A percentile compares a stretch with the other conserved stretches of the same genome.
These are phyloP conservation scores for Beauveria sp. DNA, from an alignment of 2,329 filamentous ascomycete genomes.

Conservation along the genomic window DNA sequence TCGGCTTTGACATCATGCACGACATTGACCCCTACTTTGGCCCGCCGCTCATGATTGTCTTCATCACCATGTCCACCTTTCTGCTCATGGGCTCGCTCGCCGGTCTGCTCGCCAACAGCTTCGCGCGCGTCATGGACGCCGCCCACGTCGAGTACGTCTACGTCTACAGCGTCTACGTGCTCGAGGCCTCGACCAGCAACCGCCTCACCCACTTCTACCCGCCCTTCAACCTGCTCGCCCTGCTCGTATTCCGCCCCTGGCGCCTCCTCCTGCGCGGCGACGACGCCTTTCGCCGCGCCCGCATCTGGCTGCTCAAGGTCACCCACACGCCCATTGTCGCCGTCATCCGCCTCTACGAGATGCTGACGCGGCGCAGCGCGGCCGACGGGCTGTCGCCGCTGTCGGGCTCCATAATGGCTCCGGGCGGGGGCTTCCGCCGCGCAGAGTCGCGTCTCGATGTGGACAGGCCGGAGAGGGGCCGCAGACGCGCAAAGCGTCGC, in stretches of 20 bases:
- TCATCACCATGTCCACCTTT: conserved; percentile 71
- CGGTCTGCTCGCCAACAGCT: conserved; percentile 69
- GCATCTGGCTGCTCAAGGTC: conserved; percentile 54
- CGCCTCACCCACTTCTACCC: conserved; percentile 63
- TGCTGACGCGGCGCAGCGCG: conserved; percentile 27
- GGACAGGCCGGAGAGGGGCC: not conserved
- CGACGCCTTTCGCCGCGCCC: conserved; percentile 51
- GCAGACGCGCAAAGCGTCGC: not conserved
- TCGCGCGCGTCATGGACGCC: conserved; percentile 56
- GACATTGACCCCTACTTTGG: conserved; percentile 52
- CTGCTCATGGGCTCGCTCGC: conserved; percentile 72
- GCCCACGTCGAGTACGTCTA: conserved; percentile 72
- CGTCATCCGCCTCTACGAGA: conserved; percentile 62
- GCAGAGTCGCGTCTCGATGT: not conserved
- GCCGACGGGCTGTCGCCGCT: not conserved
- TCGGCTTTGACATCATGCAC: conserved; percentile 64
- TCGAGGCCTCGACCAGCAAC: conserved; percentile 60
- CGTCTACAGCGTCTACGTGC: conserved; percentile 60
- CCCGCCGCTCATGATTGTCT: conserved; percentile 60
- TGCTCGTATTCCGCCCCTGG: conserved; percentile 64
- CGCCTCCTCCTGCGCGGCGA: conserved; percentile 60
- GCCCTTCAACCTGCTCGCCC: conserved; percentile 66
- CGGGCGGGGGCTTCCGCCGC: not conserved
- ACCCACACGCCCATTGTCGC: conserved; percentile 62
- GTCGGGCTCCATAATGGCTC: not conserved